Conservation (phyloP, 768 basidiomycete species). For the Agrocybe chaxingu region DNA sequence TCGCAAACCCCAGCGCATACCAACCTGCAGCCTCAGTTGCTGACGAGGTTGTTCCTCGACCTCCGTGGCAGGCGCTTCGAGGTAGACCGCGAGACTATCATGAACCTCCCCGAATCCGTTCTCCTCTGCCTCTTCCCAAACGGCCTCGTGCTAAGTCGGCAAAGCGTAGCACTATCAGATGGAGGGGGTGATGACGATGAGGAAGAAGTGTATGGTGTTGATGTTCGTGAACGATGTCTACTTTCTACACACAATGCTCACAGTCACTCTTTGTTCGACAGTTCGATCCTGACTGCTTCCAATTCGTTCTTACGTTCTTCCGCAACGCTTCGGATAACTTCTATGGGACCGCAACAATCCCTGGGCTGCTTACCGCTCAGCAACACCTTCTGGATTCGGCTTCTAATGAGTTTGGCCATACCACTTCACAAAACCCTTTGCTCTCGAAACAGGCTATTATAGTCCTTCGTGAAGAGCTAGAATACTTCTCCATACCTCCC, state of each 20-base stretch:
- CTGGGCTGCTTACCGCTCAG: slow-evolving; percentile 76
- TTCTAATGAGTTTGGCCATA: slow-evolving; percentile 58
- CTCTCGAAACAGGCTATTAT: slow-evolving; percentile 97
- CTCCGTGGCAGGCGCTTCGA: slow-evolving; percentile 88
- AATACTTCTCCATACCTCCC: slow-evolving; percentile 96
- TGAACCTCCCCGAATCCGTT: slow-evolving; percentile 97
- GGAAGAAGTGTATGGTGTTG: slow-evolving; percentile 94
- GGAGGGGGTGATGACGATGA: slow-evolving; percentile 75
- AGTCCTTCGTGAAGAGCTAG: slow-evolving; percentile 94
- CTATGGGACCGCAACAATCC: slow-evolving; percentile 77
- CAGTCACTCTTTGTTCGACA: slow-evolving; percentile 27
- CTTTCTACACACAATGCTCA: slow-evolving; percentile 2
- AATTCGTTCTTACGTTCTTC: slow-evolving; percentile 93
- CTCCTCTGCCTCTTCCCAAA: slow-evolving; percentile 96
- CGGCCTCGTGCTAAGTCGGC: slow-evolving; percentile 88
- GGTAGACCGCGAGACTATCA: slow-evolving; percentile 95
- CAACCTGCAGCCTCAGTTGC: slow-evolving; percentile 80
- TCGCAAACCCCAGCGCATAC: slow-evolving; percentile 65
- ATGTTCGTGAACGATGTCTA: slow-evolving; percentile 58
- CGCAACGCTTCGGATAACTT: slow-evolving; percentile 82
- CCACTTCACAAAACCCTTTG: slow-evolving; percentile 84
- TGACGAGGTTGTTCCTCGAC: slow-evolving; percentile 88
- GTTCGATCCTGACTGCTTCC: slow-evolving; percentile 98
- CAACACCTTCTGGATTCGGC: slow-evolving; percentile 73
- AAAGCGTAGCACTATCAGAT: slow-evolving; percentile 72